Evolutionary conservation across 108 stramenopile genomes (phyloP).

Genomic region (Cylindrotheca fusiformis): DNA sequence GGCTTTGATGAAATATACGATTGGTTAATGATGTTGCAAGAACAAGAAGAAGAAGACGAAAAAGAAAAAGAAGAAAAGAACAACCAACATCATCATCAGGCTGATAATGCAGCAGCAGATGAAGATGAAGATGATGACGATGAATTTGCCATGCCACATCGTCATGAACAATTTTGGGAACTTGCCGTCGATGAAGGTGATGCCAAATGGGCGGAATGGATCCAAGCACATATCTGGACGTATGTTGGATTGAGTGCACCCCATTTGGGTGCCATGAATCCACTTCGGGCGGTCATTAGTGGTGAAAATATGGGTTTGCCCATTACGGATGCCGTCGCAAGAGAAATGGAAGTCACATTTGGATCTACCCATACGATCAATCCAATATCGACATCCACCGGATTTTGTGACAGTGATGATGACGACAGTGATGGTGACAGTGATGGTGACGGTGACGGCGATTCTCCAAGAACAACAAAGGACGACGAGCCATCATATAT

Average conservation of each 20-base stretch:
- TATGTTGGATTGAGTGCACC: constrained; percentile 84
- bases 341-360: constrained; percentile 79
- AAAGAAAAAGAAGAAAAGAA: neutral
- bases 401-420: constrained; percentile 48
- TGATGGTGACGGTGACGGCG: neutral
- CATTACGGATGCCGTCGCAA: constrained; percentile 64
- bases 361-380: constrained; percentile 79
- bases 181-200: constrained; percentile 75
- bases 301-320: constrained; percentile 92
- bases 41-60: constrained; percentile 7
- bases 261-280: constrained; percentile 78
- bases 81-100: constrained; percentile 3
- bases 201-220: constrained; percentile 75
- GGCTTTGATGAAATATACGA: constrained; percentile 25
- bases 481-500: too few species aligned
- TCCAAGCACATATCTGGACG: constrained; percentile 73
- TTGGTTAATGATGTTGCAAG: constrained; percentile 26
- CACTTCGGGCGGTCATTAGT: constrained; percentile 75
- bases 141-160: constrained; percentile 16
- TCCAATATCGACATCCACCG: constrained; percentile 70
- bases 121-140: constrained; percentile 16
- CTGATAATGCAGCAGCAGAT: neutral
- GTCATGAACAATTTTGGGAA: constrained; percentile 57
- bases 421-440: too few species aligned
- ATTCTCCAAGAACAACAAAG: neutral